Base-by-base conservation (phyloP, 1,284 basidiomycete species). In the Golubevia sp. region DNA sequence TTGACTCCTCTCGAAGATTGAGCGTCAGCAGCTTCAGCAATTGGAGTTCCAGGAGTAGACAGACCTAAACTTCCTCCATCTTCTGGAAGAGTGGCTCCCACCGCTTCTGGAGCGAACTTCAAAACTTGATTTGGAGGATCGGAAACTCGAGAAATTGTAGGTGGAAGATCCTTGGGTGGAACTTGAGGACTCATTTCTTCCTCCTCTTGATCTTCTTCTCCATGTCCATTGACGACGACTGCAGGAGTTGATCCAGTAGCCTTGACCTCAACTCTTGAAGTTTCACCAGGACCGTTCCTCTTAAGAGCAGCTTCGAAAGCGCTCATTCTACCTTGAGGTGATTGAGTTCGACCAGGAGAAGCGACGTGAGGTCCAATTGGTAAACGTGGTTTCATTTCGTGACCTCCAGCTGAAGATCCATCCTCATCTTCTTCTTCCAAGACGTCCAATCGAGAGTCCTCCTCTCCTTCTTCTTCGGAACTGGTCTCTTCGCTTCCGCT, bases 351-450 rank as follows among this genome's bases (percentile, higher is more conserved):
- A 34, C 30, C 30, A 5, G 30, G 30, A 5, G 5, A 3, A 5
- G 30, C 11, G 30, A 34, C 30, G 11, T 34, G 30, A 34, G 30
- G 30, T 5, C 30, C 56, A 55, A 24, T 54, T 27, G 15, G 18
- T 5, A 30, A 7, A 59, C 58, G 68, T 49, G 55, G 59, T n/a
- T 63, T 65, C 70, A 75, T 75, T 48, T 75, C 73, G 48, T 73
- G 61, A 61, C 73, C 71, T 6, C 67, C 73, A 24, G 63, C 30
- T 55, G 67, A 71, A 48, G 70, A 73, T 0, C 23, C 59, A 20
- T 76, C 75, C 26, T 77, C 75, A 4, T 77, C 75, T 54, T 77
- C 75, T 58, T 77, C 75, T 1, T 66, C 64, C 1, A 77, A 63
- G 5, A 68, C 69, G 52, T 76, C 75, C 21, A 77, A 63, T 6